A percentile compares a stretch with the other conserved stretches of the same genome.
Evolutionary conservation across 1,139 yeast genomes (phyloP).

Genomic region (Pneumocystis sp.): DNA sequence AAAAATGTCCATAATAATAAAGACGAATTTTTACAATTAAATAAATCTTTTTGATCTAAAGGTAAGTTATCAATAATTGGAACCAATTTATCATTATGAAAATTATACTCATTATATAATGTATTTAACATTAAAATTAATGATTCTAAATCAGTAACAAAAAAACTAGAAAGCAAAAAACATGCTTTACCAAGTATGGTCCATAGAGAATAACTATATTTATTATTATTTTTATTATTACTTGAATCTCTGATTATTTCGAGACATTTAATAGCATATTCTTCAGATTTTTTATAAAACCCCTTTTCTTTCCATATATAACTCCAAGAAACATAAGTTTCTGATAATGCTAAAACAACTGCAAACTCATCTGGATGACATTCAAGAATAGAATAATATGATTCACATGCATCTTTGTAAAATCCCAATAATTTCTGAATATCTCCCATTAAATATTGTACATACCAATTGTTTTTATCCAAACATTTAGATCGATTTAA

Average conservation of each 20-base stretch:
- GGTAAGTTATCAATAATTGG: neutral
- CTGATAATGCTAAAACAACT: conserved; percentile 42
- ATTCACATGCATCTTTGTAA: conserved; percentile 32
- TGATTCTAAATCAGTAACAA: neutral
- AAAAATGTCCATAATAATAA: conserved; percentile 11
- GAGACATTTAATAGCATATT: conserved; percentile 33
- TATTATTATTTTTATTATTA: neutral
- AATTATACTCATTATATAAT: neutral
- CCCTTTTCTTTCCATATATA: conserved; percentile 42
- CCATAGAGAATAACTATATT: neutral
- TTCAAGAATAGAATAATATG: conserved; percentile 31
- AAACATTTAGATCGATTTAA: conserved; percentile 48
- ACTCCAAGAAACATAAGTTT: conserved; percentile 43
- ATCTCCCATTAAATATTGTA: conserved; percentile 51
- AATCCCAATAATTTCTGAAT: conserved; percentile 41
- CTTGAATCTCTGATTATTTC: conserved; percentile 12
- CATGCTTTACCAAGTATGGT: neutral
- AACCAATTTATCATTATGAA: neutral
- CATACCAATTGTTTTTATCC: conserved; percentile 42
- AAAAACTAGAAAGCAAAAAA: neutral
- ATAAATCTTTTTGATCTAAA: neutral
- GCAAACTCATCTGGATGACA: conserved; percentile 40
- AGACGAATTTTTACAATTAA: neutral
- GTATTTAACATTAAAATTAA: conserved; percentile 2
- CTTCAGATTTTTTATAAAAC: conserved; percentile 49